Conservation (phyloP, 1,284 basidiomycete genomes). For the Coniophora puteana region DNA sequence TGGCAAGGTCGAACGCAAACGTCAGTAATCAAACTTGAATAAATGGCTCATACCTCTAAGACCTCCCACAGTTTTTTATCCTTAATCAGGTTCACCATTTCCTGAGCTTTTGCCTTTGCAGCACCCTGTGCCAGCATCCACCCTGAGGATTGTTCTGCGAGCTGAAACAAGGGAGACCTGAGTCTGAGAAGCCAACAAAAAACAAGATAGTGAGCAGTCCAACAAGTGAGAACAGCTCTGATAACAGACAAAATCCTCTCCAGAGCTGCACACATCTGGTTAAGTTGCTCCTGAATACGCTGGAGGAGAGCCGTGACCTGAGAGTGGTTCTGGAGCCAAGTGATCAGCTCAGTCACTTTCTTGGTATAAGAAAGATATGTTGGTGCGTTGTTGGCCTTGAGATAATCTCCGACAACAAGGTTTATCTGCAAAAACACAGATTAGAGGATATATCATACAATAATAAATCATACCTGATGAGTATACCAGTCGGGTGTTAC, state of each 20-base stretch:
- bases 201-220: constrained; percentile 34
- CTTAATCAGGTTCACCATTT: constrained; percentile 23
- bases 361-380: constrained; percentile 16
- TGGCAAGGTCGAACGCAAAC: no score
- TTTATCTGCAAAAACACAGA: constrained; percentile 27
- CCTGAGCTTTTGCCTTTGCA: constrained; percentile 21
- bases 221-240: constrained; percentile 28
- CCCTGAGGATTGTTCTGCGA: constrained; percentile 10
- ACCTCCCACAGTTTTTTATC: constrained; percentile 24
- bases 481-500: constrained; percentile 33
- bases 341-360: constrained; percentile 26
- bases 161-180: constrained; percentile 12
- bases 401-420: constrained; percentile 36
- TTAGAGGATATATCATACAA: neutral
- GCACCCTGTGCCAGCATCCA: constrained; percentile 9
- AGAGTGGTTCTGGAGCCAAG: constrained; percentile 32
- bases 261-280: neutral
- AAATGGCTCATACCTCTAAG: constrained; percentile 16
- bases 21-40: neutral
- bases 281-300: constrained; percentile 8
- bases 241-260: constrained; percentile 17
- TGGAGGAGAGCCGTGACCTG: constrained; percentile 21
- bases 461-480: constrained; percentile 29
- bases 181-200: constrained; percentile 25
- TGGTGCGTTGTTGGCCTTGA: constrained; percentile 18